phyloP scores from a whole-genome alignment of 2,329 filamentous ascomycete genomes.

The Metarhizium humberi region DNA sequence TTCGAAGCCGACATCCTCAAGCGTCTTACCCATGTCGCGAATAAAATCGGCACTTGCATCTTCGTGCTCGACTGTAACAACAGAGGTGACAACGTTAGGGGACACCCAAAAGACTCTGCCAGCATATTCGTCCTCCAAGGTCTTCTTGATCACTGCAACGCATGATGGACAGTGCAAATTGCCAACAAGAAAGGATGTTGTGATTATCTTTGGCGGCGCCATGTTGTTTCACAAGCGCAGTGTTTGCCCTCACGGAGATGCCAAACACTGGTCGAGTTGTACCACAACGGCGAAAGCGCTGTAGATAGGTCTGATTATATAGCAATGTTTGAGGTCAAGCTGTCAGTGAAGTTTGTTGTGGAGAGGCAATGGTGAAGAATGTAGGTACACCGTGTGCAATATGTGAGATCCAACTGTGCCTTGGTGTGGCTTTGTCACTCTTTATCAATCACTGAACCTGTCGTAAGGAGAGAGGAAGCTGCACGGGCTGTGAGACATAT shows the following conservation, averaged over 20 bases:
- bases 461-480: not conserved
- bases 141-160: conserved; percentile 54
- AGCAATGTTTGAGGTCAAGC: conserved; percentile 2
- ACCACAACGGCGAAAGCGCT: not conserved
- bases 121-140: conserved; percentile 38
- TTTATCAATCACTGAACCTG: not conserved
- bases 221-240: conserved; percentile 13
- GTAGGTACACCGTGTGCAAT: not conserved
- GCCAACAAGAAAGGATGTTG: conserved; percentile 56
- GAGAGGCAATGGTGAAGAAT: not conserved
- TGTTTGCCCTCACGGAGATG: conserved; percentile 3
- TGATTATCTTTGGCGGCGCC: conserved; percentile 24
- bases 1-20: conserved; percentile 52
- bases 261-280: not conserved
- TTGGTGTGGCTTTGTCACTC: not conserved
- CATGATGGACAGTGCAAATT: conserved; percentile 76
- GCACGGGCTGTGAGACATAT: not conserved
- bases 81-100: conserved; percentile 62
- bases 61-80: conserved; percentile 51
- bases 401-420: not conserved
- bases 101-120: conserved; percentile 49
- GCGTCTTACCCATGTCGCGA: conserved; percentile 33
- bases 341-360: not conserved
- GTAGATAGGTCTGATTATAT: not conserved
- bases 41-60: conserved; percentile 30